Conservation (phyloP, 1,139 yeast species). For the Taphrina pruni region DNA sequence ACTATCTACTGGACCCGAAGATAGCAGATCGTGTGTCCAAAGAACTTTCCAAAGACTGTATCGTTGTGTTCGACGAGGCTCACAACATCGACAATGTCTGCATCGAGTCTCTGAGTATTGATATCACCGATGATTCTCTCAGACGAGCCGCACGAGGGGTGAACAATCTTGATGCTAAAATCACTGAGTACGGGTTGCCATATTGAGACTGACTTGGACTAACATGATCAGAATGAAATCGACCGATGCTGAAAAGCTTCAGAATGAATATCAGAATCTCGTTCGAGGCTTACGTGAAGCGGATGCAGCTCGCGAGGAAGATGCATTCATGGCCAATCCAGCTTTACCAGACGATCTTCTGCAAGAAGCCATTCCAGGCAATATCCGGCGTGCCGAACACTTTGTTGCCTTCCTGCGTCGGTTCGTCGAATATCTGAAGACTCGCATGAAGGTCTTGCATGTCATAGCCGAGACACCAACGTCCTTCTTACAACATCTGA, state of each 20-base stretch:
- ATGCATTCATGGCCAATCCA: constrained; percentile 84
- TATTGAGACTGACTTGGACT: not conserved
- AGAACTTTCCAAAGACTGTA: constrained; percentile 89
- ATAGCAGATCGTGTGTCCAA: constrained; percentile 93
- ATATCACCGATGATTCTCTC: constrained; percentile 80
- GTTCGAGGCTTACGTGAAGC: constrained; percentile 87
- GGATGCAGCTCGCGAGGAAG: constrained; percentile 76
- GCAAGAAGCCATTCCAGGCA: constrained; percentile 95
- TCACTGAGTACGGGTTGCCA: constrained; percentile 58
- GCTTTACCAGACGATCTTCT: constrained; percentile 81
- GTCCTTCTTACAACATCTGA: constrained; percentile 87
- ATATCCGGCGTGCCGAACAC: constrained; percentile 94
- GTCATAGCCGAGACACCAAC: constrained; percentile 96
- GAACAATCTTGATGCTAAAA: constrained; percentile 69
- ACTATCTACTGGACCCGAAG: constrained; percentile 92
- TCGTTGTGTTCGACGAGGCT: constrained; percentile 96
- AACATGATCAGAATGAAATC: constrained; percentile 60
- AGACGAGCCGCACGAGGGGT: constrained; percentile 85
- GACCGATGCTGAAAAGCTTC: constrained; percentile 80
- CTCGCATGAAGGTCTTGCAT: constrained; percentile 96
- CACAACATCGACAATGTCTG: constrained; percentile 96
- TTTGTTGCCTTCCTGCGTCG: constrained; percentile 89
- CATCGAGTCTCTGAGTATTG: constrained; percentile 90
- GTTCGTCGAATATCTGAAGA: constrained; percentile 82
- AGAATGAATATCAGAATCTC: constrained; percentile 85